A percentile compares a stretch with the other conserved stretches of the same genome.
Conservation (phyloP, 1,284 basidiomycete species). For the Cutaneotrichosporon sp. region DNA sequence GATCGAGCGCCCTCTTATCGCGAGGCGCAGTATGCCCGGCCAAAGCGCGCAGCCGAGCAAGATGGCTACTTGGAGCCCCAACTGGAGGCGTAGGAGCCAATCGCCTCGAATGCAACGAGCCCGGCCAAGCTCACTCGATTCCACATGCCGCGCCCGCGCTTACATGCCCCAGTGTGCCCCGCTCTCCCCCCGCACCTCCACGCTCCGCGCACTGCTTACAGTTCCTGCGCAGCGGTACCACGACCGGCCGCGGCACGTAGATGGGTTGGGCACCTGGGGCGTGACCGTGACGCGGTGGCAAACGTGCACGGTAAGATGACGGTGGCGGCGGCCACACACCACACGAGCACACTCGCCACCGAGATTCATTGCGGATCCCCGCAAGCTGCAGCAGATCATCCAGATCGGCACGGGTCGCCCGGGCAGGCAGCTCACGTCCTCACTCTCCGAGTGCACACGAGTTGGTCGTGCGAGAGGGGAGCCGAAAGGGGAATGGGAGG, state of each 20-base stretch:
- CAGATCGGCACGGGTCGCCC: not conserved
- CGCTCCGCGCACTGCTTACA: not conserved
- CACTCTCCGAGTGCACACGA: too few species aligned
- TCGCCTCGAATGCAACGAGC: not conserved
- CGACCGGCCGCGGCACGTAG: not conserved
- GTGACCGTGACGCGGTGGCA: not conserved
- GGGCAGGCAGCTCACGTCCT: not conserved
- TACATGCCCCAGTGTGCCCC: not conserved
- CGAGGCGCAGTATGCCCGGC: not conserved
- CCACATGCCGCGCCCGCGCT: not conserved
- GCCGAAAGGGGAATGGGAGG: not conserved
- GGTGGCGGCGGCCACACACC: too few species aligned
- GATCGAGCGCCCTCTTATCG: not conserved
- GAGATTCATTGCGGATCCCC: not conserved
- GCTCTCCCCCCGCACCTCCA: not conserved
- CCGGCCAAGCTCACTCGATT: not conserved
- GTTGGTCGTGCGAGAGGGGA: not conserved
- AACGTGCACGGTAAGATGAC: too few species aligned
- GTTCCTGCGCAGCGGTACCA: not conserved
- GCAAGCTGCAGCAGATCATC: not conserved
- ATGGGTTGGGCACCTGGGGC: not conserved
- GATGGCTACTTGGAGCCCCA: too few species aligned
- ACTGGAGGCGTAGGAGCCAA: too few species aligned
- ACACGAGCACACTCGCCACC: not conserved
- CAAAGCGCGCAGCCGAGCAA: not conserved